Percentiles rank a stretch among this genome's conserved stretches.
These are phyloP conservation scores for Irpex sp. DNA, from an alignment of 1,284 basidiomycete species.

Conservation along the genomic window DNA sequence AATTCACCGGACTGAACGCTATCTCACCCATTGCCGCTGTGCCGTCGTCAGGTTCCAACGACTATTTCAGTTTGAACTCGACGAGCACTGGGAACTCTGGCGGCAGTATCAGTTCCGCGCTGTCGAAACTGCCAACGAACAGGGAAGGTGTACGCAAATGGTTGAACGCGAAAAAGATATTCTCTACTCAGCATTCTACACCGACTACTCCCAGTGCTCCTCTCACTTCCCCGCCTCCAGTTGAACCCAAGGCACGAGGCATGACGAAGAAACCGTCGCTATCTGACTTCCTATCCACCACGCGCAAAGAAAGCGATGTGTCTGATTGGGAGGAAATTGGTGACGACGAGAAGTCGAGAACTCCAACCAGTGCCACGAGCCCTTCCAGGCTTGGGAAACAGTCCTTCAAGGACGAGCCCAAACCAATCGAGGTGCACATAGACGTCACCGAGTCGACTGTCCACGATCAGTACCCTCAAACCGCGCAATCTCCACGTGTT, in stretches of 20 bases:
- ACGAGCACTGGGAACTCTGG: constrained; percentile 31
- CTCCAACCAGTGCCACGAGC: constrained; percentile 41
- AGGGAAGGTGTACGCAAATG: constrained; percentile 75
- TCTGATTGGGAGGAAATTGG: constrained; percentile 64
- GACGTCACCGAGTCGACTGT: constrained; percentile 8
- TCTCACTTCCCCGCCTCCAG: constrained; percentile 24
- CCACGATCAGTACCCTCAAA: constrained; percentile 10
- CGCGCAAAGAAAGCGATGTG: constrained; percentile 50
- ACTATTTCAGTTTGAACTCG: constrained; percentile 39
- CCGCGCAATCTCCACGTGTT: constrained; percentile 15
- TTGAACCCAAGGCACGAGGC: constrained; percentile 25
- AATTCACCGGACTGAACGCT: constrained; percentile 37
- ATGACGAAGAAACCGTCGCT: constrained; percentile 50
- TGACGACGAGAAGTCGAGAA: constrained; percentile 40
- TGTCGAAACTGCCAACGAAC: constrained; percentile 62
- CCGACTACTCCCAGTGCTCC: constrained; percentile 35
- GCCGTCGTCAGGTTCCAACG: constrained; percentile 46
- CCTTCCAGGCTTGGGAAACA: neutral
- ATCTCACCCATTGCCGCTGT: constrained; percentile 39
- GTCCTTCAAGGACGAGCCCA: constrained; percentile 1
- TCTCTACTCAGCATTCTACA: constrained; percentile 38
- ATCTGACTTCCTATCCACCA: constrained; percentile 54
- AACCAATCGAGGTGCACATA: constrained; percentile 6
- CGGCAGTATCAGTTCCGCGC: constrained; percentile 30
- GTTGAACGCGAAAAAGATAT: constrained; percentile 59